These are phyloP conservation scores for Penicillium sclerotiorum DNA, from an alignment of 2,329 filamentous ascomycete genomes.

Conservation along the genomic window DNA sequence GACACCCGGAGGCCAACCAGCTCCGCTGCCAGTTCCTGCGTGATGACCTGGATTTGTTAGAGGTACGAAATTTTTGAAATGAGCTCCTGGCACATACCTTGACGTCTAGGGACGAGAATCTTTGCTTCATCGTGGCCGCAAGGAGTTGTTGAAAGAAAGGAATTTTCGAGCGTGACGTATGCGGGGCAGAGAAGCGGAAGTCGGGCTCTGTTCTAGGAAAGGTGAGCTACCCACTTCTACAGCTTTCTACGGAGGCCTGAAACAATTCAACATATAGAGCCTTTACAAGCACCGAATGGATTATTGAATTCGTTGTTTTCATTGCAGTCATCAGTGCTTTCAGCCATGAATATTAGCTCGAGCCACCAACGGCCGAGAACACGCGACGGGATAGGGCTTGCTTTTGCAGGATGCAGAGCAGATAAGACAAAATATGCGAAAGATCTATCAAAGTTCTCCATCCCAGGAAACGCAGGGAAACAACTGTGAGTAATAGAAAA, in stretches of 20 bases:
- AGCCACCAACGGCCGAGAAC: conserved; percentile 13
- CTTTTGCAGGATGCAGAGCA: conserved; percentile 24
- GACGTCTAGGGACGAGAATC: conserved; percentile 61
- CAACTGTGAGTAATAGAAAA: conserved; percentile 19
- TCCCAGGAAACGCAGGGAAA: conserved; percentile 16
- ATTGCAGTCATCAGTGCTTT: conserved; percentile 24
- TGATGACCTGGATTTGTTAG: conserved; percentile 71
- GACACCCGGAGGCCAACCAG: conserved; percentile 79
- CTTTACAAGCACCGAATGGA: not conserved
- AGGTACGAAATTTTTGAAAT: not conserved
- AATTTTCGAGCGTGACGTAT: conserved; percentile 41
- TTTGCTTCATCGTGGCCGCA: conserved; percentile 56
- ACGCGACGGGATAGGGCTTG: conserved; percentile 11
- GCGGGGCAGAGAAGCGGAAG: conserved; percentile 33
- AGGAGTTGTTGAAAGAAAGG: conserved; percentile 19
- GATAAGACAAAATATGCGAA: conserved; percentile 14
- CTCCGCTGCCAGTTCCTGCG: conserved; percentile 81
- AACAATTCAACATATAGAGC: too few relatives aligned
- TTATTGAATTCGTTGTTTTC: conserved; percentile 13
- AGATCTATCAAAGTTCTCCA: conserved; percentile 30
- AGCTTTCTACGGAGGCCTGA: conserved; percentile 4
- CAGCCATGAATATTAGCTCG: conserved; percentile 20
- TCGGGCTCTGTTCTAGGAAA: conserved; percentile 20
- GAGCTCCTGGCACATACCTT: conserved; percentile 44
- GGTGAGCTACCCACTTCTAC: conserved; percentile 5